These are phyloP conservation scores for Nicotiana attenuata DNA, from an alignment of 257 asterid species.

Conservation along the genomic window DNA sequence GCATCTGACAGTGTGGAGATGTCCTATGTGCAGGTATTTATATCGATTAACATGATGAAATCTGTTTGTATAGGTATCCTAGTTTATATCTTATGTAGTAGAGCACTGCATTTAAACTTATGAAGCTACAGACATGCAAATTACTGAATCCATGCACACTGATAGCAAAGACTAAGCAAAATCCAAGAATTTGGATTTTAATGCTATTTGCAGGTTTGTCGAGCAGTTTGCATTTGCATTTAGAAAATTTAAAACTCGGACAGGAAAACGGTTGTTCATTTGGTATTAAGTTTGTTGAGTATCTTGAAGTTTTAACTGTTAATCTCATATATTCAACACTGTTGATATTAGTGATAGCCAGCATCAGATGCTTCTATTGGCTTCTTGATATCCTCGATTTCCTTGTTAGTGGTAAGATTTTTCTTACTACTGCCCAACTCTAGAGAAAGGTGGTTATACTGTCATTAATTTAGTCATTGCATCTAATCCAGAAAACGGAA, in stretches of 20 bases:
- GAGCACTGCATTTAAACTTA: neutral
- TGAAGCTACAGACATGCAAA: neutral
- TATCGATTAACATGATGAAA: neutral
- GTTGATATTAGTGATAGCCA: neutral
- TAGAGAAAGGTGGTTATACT: neutral
- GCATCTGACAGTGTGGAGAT: conserved; percentile 62
- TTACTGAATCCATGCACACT: conserved; percentile 1
- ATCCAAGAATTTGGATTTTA: neutral
- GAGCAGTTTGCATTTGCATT: neutral
- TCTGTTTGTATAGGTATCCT: neutral
- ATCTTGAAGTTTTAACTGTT: neutral
- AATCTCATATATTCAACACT: neutral
- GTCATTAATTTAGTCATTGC: neutral
- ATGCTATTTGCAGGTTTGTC: neutral
- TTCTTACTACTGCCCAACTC: neutral
- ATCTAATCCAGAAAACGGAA: neutral
- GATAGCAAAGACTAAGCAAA: neutral
- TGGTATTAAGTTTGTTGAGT: neutral
- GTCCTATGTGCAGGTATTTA: conserved; percentile 72
- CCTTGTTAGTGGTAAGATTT: neutral
- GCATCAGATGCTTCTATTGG: neutral
- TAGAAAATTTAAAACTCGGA: neutral
- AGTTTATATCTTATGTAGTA: neutral
- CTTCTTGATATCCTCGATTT: neutral
- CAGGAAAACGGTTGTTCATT: neutral